Conservation (phyloP, 2,329 filamentous ascomycete species). For the Colletotrichum sp. region DNA sequence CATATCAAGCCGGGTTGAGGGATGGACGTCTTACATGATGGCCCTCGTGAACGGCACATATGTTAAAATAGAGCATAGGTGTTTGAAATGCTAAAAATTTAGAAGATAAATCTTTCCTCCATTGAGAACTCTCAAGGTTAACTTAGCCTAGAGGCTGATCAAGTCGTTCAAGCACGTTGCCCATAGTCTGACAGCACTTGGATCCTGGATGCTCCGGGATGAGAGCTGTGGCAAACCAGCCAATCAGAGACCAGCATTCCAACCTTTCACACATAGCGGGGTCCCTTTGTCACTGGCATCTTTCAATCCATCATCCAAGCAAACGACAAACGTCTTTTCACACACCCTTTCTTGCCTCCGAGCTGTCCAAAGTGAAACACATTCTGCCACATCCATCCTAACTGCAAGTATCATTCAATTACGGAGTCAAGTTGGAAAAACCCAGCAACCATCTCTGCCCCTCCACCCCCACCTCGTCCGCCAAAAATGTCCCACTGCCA, state of each 20-base stretch:
- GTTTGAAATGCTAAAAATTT: neutral
- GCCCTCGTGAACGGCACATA: neutral
- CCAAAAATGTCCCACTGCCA: conserved; percentile 51
- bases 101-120: neutral
- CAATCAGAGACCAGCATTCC: neutral
- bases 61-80: neutral
- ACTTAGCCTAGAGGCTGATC: neutral
- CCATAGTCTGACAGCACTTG: neutral
- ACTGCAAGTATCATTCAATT: neutral
- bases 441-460: neutral
- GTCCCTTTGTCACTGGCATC: neutral
- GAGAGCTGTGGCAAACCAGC: neutral
- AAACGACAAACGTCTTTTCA: neutral
- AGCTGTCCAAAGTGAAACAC: neutral
- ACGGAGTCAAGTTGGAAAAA: neutral
- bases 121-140: rapidly evolving
- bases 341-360: neutral
- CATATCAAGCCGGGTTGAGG: neutral
- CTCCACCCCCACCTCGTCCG: neutral
- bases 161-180: neutral
- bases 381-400: too few species aligned
- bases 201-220: neutral
- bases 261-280: conserved; percentile 1
- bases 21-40: neutral
- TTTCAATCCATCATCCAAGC: neutral